phyloP scores from a whole-genome alignment of 1,284 basidiomycete species.

The Fistulinella staudtii region DNA sequence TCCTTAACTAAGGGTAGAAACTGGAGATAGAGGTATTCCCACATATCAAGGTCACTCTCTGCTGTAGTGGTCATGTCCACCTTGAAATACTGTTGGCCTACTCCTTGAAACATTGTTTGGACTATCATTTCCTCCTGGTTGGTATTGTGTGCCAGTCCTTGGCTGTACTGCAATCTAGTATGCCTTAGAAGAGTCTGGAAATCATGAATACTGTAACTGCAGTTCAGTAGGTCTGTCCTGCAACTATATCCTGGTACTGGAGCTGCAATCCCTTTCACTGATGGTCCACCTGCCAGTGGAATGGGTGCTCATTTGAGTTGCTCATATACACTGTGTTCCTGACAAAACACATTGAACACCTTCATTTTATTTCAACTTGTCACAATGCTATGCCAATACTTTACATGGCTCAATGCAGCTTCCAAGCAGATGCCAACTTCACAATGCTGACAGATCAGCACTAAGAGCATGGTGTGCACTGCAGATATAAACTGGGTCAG shows the following conservation, averaged over 20 bases:
- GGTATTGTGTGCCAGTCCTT: background rate
- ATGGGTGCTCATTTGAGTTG: background rate
- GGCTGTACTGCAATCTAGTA: background rate
- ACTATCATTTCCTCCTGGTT: background rate
- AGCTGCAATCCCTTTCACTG: conserved; percentile 1
- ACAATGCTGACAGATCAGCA: conserved; percentile 8
- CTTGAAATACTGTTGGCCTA: conserved; percentile 6
- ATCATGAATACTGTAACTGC: conserved; percentile 8
- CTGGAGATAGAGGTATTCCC: background rate
- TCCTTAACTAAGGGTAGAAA: conserved; percentile 1
- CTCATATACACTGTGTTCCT: background rate
- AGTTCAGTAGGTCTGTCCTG: conserved; percentile 3
- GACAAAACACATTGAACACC: background rate
- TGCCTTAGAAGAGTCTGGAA: conserved; percentile 3
- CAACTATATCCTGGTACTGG: conserved; percentile 5
- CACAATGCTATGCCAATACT: conserved; percentile 1
- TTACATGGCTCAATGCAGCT: conserved; percentile 4
- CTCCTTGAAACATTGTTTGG: conserved; percentile 5
- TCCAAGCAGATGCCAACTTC: background rate
- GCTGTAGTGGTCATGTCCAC: background rate
- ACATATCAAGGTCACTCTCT: background rate
- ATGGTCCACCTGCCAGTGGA: conserved; percentile 6
- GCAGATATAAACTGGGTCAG: conserved; percentile 1
- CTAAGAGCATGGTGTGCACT: conserved; percentile 1
- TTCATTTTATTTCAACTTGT: background rate